phyloP scores from a whole-genome alignment of 129 eudicot species.

The Chrysanthemum makinoi region DNA sequence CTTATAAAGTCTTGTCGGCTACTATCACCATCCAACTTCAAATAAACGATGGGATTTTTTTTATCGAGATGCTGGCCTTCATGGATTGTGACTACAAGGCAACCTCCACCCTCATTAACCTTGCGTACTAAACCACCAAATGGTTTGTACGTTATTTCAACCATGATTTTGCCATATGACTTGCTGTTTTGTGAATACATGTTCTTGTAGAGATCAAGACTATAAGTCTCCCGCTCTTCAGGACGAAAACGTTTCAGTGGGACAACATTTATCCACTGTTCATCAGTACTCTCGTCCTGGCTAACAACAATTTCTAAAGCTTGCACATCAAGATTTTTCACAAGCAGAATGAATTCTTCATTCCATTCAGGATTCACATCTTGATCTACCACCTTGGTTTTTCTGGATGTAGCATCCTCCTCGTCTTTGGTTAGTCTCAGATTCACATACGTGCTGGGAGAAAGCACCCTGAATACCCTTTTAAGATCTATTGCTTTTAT shows the following conservation, averaged over 20 bases:
- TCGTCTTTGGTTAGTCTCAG: conserved; percentile 42
- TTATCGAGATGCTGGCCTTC: background rate
- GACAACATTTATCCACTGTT: conserved; percentile 40
- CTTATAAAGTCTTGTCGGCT: background rate
- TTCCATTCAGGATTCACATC: conserved; percentile 71
- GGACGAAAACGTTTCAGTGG: conserved; percentile 48
- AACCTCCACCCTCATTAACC: background rate
- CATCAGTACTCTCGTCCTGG: conserved; percentile 23
- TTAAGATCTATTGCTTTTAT: conserved; percentile 26
- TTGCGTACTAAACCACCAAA: background rate
- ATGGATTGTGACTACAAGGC: background rate
- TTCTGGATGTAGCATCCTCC: conserved; percentile 38
- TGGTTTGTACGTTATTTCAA: background rate
- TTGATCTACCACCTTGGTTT: conserved; percentile 51
- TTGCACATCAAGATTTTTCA: conserved; percentile 51
- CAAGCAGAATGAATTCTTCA: conserved; percentile 54
- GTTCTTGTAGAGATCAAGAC: conserved; percentile 44
- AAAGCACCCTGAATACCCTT: background rate
- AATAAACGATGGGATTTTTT: background rate
- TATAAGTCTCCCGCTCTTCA: conserved; percentile 38
- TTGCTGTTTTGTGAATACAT: conserved; percentile 50
- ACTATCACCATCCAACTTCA: background rate
- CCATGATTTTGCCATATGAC: conserved; percentile 1
- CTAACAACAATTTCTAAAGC: conserved; percentile 38
- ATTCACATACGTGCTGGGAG: conserved; percentile 55